Evolutionary conservation across 768 basidiomycete genomes (phyloP), one percentile per base, ranked within the genome.

Genomic region (Tylopilus subfusipes): DNA sequence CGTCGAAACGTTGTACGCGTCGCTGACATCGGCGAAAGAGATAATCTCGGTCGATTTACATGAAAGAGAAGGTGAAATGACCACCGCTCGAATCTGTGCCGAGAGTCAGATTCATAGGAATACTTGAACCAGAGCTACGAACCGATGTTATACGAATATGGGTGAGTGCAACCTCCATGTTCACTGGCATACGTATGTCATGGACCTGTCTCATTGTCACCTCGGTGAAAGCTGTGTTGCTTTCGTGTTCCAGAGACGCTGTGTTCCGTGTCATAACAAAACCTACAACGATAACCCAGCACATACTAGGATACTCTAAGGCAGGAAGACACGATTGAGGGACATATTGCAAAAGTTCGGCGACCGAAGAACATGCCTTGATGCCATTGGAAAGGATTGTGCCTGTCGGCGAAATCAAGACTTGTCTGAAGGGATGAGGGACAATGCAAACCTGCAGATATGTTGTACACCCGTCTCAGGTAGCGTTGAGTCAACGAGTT

Each of bases 31-130:
- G 4, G 80, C 72, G 24, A 94, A 71, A 7, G 83, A 79, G 50
- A 95, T 84, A 50, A 96, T 83, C 62, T 97, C 93, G 1, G 86
- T 88, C 3, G 88, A 83, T 72, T 84, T 83, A 71, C 89, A 88
- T 11, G 83, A 78, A 47, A 92, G 71, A 0, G 76, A 73, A 2
- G 86, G 81, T 5, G 85, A 87, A 42, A 94, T 81, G 9, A 82
- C 76, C 60, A 82, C 79, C n/a, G 90, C 82, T 64, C 86, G 88
- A 59, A 82, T 77, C 84, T 88, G 60, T 24, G 46, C 38, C 24
- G 22, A 50, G 59, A 19, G 59, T 65, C 25, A 58, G 45, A 13
- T 24, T 48, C 24, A 11, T 19, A 30, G 1, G 30, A 25, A 46
- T 10, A 22, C 31, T 29, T 22, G 48, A 47, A 11, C 4, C 8